Conservation (phyloP, 352 stramenopile species). For the Phytophthora uliginosa region DNA sequence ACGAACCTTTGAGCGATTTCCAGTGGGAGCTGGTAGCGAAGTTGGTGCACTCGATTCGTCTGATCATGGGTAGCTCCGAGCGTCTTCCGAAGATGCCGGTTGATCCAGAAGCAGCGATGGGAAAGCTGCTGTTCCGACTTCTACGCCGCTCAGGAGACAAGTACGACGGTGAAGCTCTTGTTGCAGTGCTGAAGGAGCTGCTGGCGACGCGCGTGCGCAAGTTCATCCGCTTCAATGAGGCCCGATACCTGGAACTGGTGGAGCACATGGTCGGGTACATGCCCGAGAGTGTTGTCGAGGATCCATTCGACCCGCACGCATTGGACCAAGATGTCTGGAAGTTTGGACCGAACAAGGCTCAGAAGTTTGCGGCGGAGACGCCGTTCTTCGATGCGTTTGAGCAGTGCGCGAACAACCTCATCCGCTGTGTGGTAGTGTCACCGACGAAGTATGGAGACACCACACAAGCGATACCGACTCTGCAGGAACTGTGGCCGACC, state of each 20-base stretch:
- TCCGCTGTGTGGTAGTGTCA: conserved; percentile 31
- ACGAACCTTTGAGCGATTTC: conserved; percentile 49
- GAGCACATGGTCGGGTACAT: conserved; percentile 63
- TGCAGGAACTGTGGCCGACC: conserved; percentile 62
- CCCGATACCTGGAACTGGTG: conserved; percentile 47
- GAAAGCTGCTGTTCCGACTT: conserved; percentile 69
- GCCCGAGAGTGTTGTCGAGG: conserved; percentile 42
- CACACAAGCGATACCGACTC: conserved; percentile 11
- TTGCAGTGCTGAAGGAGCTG: conserved; percentile 62
- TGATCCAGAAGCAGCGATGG: conserved; percentile 56
- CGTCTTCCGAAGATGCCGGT: conserved; percentile 27
- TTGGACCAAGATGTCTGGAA: conserved; percentile 44
- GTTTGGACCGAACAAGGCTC: conserved; percentile 37
- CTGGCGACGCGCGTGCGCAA: conserved; percentile 58
- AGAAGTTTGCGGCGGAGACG: conserved; percentile 22
- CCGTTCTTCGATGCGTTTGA: conserved; percentile 43
- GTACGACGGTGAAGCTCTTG: conserved; percentile 16
- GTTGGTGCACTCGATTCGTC: conserved; percentile 61
- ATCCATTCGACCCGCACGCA: conserved; percentile 50
- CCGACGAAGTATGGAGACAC: conserved; percentile 11
- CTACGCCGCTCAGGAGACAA: conserved; percentile 42
- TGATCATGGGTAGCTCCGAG: conserved; percentile 46
- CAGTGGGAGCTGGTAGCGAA: conserved; percentile 60
- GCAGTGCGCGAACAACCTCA: conserved; percentile 43
- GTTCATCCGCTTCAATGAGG: conserved; percentile 65